These are phyloP conservation scores for Cladosporium velox DNA, from an alignment of 2,329 filamentous ascomycete species.

Conservation along the genomic window DNA sequence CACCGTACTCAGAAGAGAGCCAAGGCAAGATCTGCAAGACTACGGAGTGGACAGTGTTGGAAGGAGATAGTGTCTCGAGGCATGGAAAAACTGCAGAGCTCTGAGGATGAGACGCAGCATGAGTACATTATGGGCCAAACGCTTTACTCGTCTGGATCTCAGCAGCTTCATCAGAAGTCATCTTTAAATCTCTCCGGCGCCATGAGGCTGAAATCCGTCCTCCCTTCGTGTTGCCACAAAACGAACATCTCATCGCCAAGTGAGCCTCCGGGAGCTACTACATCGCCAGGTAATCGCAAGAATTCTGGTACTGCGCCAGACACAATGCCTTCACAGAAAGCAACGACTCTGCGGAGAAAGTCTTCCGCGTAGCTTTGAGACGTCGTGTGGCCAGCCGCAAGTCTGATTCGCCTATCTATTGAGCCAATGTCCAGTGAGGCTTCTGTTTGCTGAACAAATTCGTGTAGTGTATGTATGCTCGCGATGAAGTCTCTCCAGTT, in stretches of 20 bases:
- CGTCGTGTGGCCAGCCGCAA: conserved; percentile 12
- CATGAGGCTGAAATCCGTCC: background rate
- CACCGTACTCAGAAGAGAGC: too few species aligned
- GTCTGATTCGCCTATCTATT: background rate
- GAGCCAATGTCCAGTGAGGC: background rate
- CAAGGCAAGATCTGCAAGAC: too few species aligned
- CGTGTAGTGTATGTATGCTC: conserved; percentile 5
- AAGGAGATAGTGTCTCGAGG: too few species aligned
- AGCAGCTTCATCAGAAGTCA: background rate
- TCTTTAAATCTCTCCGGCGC: background rate
- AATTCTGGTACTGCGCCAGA: background rate
- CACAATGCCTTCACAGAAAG: background rate
- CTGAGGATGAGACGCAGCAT: background rate
- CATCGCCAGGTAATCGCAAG: background rate
- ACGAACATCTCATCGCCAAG: conserved; percentile 9
- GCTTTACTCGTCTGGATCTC: too few species aligned
- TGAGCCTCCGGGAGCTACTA: conserved; percentile 1
- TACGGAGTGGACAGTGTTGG: too few species aligned
- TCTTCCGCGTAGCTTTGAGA: background rate
- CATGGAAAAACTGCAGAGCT: too few species aligned
- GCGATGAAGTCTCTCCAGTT: conserved; percentile 1
- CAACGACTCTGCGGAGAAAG: background rate
- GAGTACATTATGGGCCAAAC: background rate
- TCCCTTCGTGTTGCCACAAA: background rate
- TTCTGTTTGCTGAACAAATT: background rate